Evolutionary conservation across 805 yeast genomes (phyloP), one percentile per base, ranked within the genome.

Genomic region (Cephaloascus albidus): DNA sequence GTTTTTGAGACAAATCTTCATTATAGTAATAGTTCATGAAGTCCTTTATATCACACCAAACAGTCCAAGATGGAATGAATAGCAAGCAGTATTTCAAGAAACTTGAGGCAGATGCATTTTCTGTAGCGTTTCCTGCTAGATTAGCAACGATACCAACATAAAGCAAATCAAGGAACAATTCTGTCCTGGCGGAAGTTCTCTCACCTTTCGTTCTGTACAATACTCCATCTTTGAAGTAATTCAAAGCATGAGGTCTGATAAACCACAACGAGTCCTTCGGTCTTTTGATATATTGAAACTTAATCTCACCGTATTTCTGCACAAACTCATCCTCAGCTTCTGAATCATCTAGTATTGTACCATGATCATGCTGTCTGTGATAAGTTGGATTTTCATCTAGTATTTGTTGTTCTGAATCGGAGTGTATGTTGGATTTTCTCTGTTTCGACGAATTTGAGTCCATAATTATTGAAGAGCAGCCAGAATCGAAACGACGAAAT

Each of bases 121-220:
- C 74, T 3, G 73, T 63, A 1, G 80, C 80, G 34, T 56, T 55
- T 3, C 73, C 64, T 1, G 85, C 83, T 35, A 78, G 55, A 41
- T 75, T 75, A 18, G 82, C 74, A 20, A 76, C 74, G 36, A 79
- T 72, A 3, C 82, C 85, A 44, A 78, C 85, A 48, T 78, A 78
- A 43, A 77, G 57, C 55, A 80, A 63, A 53, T 79, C 85, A 38
- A 78, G 53, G 46, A 79, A 79, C 54, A 79, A 63, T 50, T 79
- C 85, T 14, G 73, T 63, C 38, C 66, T 66, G 1, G 68, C 65
- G 12, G 78, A 65, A 1, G 73, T 57, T 23, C 84, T 53, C 49
- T 78, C 84, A 12, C 68, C 69, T 44, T 61, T 67, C 2, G 84
- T 77, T 15, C 84, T 57, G 50, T 62, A 76, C 18, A 79, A 55